These are phyloP conservation scores for Cystobasidium onofrii DNA, from an alignment of 768 basidiomycete species.

Conservation along the genomic window DNA sequence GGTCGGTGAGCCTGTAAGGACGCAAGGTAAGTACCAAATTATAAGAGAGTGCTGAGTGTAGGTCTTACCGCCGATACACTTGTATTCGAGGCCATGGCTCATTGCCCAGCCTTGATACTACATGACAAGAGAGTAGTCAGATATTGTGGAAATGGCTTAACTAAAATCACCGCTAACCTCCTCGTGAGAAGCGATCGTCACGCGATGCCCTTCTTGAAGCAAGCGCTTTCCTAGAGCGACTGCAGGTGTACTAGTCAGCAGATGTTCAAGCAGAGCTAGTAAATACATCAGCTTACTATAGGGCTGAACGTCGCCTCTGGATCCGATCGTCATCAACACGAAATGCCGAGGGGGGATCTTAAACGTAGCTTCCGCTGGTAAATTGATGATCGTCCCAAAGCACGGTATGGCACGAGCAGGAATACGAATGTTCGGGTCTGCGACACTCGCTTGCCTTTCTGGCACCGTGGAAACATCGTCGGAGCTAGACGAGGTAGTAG, in stretches of 20 bases:
- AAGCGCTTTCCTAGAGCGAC: slow-evolving; percentile 85
- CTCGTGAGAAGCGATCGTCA: slow-evolving; percentile 84
- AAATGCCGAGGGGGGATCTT: background rate
- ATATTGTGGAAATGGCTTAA: background rate
- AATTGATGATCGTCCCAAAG: background rate
- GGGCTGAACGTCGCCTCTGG: slow-evolving; percentile 92
- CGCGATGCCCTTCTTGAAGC: slow-evolving; percentile 77
- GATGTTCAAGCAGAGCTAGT: background rate
- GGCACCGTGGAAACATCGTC: background rate
- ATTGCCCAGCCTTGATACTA: slow-evolving; percentile 81
- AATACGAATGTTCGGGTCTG: slow-evolving; percentile 5
- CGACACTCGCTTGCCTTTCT: background rate
- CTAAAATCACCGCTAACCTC: background rate
- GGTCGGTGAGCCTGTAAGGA: slow-evolving; percentile 90
- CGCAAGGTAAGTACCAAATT: slow-evolving; percentile 42
- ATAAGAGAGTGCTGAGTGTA: background rate
- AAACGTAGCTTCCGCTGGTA: background rate
- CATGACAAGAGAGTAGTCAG: background rate
- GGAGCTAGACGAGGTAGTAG: background rate
- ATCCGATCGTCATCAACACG: slow-evolving; percentile 68
- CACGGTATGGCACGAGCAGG: background rate
- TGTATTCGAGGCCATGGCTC: slow-evolving; percentile 78
- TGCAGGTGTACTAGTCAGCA: background rate
- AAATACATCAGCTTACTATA: slow-evolving; percentile 53
- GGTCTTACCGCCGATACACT: slow-evolving; percentile 40